Base-by-base conservation (phyloP, 441 rosid genomes). In the Pelargonium cotyledonis region DNA sequence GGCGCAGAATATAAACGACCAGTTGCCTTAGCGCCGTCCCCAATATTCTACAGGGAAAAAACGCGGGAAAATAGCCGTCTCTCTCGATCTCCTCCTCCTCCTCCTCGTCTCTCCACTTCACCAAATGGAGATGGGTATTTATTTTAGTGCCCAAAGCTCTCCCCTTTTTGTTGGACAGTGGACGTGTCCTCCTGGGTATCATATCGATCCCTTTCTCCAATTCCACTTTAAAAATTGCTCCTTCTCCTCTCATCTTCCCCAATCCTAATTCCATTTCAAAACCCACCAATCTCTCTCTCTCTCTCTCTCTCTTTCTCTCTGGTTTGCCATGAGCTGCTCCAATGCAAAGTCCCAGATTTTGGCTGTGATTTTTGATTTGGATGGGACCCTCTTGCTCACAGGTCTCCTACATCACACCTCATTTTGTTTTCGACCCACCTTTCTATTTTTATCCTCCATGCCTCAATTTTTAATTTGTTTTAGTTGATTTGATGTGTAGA, bases 291-390 rank as follows among this genome's bases (percentile, higher is more conserved):
- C 23, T 15, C 60, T 53, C 60, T 53, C 60, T 53, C 21, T 53
- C 60, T 53, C 60, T 16, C 60, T 53, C 58, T n/a, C 18, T 5
- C 14, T 51, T 8, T 51, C 5, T 49, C 11, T 49, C 55, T n/a
- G 57, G 15, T 15, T 51, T 26, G 66, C 66, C 66, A 63, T 63
- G 66, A 55, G 35, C 57, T 68, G 66, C 40, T 31, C 66, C 66
- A 55, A 44, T 35, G 76, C 57, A 63, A 47, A 69, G 14, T 38
- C 64, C 69, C 35, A 68, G 53, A 68, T 76, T 12, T 55, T 18
- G 35, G 84, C 80, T 63, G 79, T 81, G 67, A 68, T 81, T 70
- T 77, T 81, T 16, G 84, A 81, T 79, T 74, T 79, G 58, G 84
- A 79, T 72, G 80, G 82, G 6, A 81, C 82, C 70, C 80, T 81